A percentile compares a stretch with the other conserved stretches of the same genome.
Evolutionary conservation across 176 grass and related monocot genomes (phyloP).

Genomic region (Oryza australiensis): DNA sequence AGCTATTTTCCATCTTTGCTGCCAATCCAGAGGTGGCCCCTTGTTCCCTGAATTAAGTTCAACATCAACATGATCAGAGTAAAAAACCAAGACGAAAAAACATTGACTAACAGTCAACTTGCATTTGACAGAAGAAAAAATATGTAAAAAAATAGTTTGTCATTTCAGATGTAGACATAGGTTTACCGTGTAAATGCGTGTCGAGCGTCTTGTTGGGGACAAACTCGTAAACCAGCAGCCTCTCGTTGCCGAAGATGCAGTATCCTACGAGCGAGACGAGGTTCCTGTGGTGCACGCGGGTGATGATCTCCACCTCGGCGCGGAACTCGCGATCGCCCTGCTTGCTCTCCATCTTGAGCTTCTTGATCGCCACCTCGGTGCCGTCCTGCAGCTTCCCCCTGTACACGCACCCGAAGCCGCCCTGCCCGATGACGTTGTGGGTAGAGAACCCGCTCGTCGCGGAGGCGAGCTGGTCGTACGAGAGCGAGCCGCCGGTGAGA

Average conservation of each 20-base stretch:
- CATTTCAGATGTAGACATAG: neutral
- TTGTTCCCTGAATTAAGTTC: conserved; percentile 21
- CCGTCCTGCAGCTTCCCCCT: conserved; percentile 34
- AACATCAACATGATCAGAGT: neutral
- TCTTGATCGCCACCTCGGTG: conserved; percentile 40
- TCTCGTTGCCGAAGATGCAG: conserved; percentile 38
- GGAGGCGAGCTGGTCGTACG: conserved; percentile 42
- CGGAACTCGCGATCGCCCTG: conserved; percentile 56
- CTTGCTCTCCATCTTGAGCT: conserved; percentile 35
- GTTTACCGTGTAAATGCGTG: conserved; percentile 39
- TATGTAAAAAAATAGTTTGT: too few relatives aligned
- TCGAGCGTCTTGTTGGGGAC: conserved; percentile 48
- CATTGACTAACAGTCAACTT: neutral
- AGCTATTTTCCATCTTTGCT: conserved; percentile 49
- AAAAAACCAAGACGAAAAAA: neutral
- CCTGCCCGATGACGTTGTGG: conserved; percentile 42
- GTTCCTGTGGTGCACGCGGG: conserved; percentile 49
- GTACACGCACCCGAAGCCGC: conserved; percentile 53
- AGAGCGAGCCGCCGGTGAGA: conserved; percentile 16
- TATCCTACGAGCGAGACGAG: conserved; percentile 38
- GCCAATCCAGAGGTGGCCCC: conserved; percentile 37
- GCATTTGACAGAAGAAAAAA: neutral
- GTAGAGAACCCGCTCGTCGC: conserved; percentile 44
- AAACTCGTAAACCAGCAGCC: conserved; percentile 55
- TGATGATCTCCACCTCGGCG: conserved; percentile 54